A percentile compares a stretch with the other conserved stretches of the same genome.
Evolutionary conservation across 768 basidiomycete species (phyloP).

Genomic region (Macrolepiota dolichaula): DNA sequence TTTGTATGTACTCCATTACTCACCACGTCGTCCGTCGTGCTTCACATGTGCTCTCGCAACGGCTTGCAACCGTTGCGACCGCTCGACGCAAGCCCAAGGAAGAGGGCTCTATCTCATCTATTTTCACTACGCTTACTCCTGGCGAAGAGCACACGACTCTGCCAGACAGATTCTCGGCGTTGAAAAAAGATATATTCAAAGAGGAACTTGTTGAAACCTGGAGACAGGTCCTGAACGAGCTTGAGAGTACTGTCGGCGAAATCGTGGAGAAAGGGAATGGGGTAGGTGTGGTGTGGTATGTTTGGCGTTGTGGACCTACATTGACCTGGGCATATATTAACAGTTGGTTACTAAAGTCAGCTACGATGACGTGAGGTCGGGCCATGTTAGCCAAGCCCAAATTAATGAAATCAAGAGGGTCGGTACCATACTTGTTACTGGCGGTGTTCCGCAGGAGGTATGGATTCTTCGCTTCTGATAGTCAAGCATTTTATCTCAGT

Average conservation of each 20-base stretch:
- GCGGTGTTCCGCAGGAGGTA: constrained; percentile 50
- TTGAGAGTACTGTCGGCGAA: constrained; percentile 41
- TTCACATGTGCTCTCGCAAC: not conserved
- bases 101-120: constrained; percentile 36
- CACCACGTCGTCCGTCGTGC: not conserved
- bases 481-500: not conserved
- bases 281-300: constrained; percentile 29
- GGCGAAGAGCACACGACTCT: constrained; percentile 29
- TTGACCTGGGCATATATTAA: not conserved
- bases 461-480: not conserved
- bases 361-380: constrained; percentile 47
- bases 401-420: constrained; percentile 48
- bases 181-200: constrained; percentile 60
- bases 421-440: constrained; percentile 59
- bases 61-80: constrained; percentile 2
- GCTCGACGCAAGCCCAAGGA: constrained; percentile 25
- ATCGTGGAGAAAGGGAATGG: constrained; percentile 47
- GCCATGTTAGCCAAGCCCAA: constrained; percentile 36
- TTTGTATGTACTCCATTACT: not conserved
- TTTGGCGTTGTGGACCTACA: not conserved
- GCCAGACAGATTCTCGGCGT: constrained; percentile 49
- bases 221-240: constrained; percentile 51
- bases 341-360: constrained; percentile 66
- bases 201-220: constrained; percentile 49
- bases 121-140: constrained; percentile 34